Evolutionary conservation across 2,329 filamentous ascomycete genomes (phyloP).

Genomic region (Phialemoniopsis sp.): DNA sequence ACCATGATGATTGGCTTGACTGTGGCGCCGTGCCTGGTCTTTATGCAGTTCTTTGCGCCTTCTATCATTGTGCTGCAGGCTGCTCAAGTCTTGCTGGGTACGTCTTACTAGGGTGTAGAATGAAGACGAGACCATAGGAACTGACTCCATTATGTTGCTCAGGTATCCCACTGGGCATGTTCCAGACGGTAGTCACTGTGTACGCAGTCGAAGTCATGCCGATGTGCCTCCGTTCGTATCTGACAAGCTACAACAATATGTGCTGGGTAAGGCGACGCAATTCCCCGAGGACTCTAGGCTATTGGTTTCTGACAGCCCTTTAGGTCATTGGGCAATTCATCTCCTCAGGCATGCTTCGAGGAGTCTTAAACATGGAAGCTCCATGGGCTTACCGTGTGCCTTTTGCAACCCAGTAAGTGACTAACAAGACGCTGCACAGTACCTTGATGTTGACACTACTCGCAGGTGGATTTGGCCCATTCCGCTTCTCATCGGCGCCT

Average conservation of each 20-base stretch:
- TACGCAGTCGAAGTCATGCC: constrained; percentile 38
- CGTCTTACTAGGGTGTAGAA: too few species aligned
- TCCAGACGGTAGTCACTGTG: constrained; percentile 33
- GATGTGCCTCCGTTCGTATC: constrained; percentile 31
- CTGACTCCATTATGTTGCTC: too few species aligned
- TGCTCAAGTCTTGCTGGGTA: constrained; percentile 36
- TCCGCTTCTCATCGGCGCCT: constrained; percentile 18
- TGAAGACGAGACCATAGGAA: too few species aligned
- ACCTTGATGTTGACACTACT: too few species aligned
- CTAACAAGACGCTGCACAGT: too few species aligned
- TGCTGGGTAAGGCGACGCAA: constrained; percentile 31
- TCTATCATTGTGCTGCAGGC: constrained; percentile 35
- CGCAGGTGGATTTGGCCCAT: constrained; percentile 24
- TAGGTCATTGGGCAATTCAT: constrained; percentile 7
- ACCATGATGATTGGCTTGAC: constrained; percentile 37
- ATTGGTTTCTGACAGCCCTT: constrained; percentile 18
- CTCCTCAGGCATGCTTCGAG: constrained; percentile 32
- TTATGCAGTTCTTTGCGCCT: constrained; percentile 43
- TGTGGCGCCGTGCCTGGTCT: constrained; percentile 38
- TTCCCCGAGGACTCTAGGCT: too few species aligned
- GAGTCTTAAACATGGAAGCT: constrained; percentile 34
- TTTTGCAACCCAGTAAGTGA: constrained; percentile 31
- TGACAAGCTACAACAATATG: constrained; percentile 30
- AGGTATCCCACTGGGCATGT: constrained; percentile 37
- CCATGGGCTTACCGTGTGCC: constrained; percentile 48